Evolutionary conservation across 805 yeast species (phyloP).

Genomic region (Sugiyamaella smithiae): DNA sequence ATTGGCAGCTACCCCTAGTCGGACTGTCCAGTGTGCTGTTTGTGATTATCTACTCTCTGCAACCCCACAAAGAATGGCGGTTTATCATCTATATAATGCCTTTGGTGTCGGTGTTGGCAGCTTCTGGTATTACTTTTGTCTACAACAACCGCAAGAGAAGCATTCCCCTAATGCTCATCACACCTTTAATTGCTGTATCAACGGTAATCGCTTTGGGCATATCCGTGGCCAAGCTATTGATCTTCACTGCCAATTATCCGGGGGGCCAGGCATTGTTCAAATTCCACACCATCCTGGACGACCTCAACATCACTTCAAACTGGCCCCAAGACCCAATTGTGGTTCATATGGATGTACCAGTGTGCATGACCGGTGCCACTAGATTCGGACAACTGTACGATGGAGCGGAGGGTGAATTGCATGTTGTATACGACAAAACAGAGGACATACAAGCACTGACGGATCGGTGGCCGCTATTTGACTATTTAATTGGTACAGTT

Average conservation of each 20-base stretch:
- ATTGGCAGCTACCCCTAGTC: conserved; percentile 24
- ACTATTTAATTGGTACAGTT: conserved; percentile 48
- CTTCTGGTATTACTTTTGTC: conserved; percentile 51
- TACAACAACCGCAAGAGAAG: conserved; percentile 19
- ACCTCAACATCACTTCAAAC: not conserved
- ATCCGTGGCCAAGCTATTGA: conserved; percentile 53
- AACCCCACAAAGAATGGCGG: conserved; percentile 94
- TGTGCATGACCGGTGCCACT: conserved; percentile 87
- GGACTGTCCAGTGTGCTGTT: conserved; percentile 52
- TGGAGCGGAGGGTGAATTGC: conserved; percentile 4
- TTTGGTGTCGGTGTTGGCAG: conserved; percentile 58
- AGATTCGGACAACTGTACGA: conserved; percentile 62
- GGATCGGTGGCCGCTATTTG: conserved; percentile 47
- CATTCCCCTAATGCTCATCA: conserved; percentile 16
- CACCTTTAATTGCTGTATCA: conserved; percentile 30
- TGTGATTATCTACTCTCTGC: conserved; percentile 66
- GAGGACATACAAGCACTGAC: conserved; percentile 48
- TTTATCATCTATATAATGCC: conserved; percentile 79
- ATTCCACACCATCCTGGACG: conserved; percentile 44
- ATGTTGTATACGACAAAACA: conserved; percentile 66
- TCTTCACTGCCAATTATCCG: conserved; percentile 79
- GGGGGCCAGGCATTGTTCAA: conserved; percentile 72
- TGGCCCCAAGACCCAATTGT: conserved; percentile 28
- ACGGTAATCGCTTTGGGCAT: conserved; percentile 38
- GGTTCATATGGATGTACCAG: conserved; percentile 73